Evolutionary conservation across 2,329 filamentous ascomycete genomes (phyloP).

Genomic region (Sarocladium strictum): DNA sequence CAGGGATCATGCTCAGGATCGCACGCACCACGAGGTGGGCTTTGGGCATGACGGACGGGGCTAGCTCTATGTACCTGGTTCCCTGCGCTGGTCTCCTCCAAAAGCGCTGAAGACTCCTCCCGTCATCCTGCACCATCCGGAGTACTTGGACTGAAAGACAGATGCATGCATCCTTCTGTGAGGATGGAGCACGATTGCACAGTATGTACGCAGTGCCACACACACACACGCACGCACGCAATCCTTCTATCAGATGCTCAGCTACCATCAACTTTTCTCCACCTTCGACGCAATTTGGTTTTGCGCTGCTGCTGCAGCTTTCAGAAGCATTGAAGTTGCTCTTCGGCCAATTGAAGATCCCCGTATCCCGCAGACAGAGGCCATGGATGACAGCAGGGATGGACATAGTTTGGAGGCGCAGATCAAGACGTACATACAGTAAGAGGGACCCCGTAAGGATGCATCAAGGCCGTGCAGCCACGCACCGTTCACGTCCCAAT

Average conservation of each 20-base stretch:
- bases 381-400: neutral
- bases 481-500: neutral
- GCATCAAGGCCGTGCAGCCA: neutral
- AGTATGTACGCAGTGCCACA: too few species aligned
- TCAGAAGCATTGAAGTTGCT: neutral
- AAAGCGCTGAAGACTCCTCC: neutral
- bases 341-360: neutral
- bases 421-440: neutral
- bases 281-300: neutral
- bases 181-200: too few species aligned
- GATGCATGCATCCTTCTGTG: too few species aligned
- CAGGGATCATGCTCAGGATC: neutral
- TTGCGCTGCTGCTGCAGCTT: neutral
- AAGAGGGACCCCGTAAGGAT: neutral
- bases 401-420: neutral
- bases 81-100: neutral
- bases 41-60: neutral
- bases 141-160: too few species aligned
- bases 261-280: neutral
- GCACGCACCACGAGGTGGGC: neutral
- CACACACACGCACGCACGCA: too few species aligned
- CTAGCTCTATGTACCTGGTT: neutral
- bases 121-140: constrained; percentile 6
- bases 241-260: too few species aligned
- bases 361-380: neutral